Evolutionary conservation across 495 filamentous ascomycete species (phyloP), one percentile per base, ranked within the genome.

Genomic region (Platismatia glauca): DNA sequence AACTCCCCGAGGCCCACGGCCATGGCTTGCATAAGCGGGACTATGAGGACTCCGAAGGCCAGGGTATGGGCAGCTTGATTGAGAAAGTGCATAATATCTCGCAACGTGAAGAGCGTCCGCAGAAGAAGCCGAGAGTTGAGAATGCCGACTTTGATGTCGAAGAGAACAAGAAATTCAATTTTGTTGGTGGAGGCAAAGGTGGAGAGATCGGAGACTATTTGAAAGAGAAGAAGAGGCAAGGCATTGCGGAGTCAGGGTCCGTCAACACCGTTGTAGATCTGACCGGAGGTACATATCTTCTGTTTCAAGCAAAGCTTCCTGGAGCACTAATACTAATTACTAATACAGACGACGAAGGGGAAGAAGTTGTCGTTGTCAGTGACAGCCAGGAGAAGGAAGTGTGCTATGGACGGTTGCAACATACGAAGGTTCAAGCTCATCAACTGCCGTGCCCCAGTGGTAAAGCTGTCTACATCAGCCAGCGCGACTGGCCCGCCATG

Each of bases 381-480:
- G 76, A 75, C 55, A 71, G 72, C 15, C 64, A 60, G 29, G 75
- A 80, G 24, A 81, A 86, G 67, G 85, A 90, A 67, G 88, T 97
- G 33, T 97, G 94, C 74, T 91, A 89, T 70, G 94, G 94, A 11
- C 86, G 85, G 71, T 69, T 97, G 24, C 83, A 90, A 43, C 78
- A 79, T 24, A 85, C 86, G 6, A 85, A 74, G 57, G 76, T 95
- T 61, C 86, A 86, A 44, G 86, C 88, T 24, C 78, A 84, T 64
- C 69, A 74, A 18, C 81, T 95, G 3, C 92, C 88, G 0, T 86
- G 83, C 64, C 84, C 85, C 4, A 76, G 77, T 20, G 73, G 78
- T n/a, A 77, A 82, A 56, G 72, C 78, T 18, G 78, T 84, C 12
- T 73, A 74, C 56, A 61, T 68, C 9, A 62, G 35, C 64, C 73